Conservation (phyloP, 805 yeast genomes). For the Ogataea minuta region DNA sequence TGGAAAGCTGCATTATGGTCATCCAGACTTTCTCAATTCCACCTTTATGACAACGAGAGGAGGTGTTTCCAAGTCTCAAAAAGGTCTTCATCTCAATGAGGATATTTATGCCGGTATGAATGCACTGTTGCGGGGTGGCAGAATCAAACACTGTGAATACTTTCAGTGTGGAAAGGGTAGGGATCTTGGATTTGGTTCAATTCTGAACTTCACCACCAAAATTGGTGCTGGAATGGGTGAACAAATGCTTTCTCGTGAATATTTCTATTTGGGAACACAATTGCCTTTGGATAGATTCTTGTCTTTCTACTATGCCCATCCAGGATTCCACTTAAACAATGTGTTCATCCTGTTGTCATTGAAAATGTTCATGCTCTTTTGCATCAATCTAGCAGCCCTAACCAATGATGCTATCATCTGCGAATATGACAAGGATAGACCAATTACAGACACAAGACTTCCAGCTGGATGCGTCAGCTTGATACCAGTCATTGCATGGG, state of each 20-base stretch:
- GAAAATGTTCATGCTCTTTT: constrained; percentile 56
- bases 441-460: constrained; percentile 57
- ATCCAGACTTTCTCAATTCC: constrained; percentile 77
- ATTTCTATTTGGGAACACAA: constrained; percentile 74
- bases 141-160: constrained; percentile 80
- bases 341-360: constrained; percentile 70
- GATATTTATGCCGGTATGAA: constrained; percentile 87
- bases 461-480: constrained; percentile 75
- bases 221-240: constrained; percentile 93
- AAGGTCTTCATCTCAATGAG: constrained; percentile 78
- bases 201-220: constrained; percentile 76
- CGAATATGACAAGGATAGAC: constrained; percentile 53
- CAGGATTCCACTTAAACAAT: constrained; percentile 82
- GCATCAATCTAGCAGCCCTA: constrained; percentile 61
- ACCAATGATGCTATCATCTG: constrained; percentile 62
- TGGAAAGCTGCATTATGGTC: constrained; percentile 83
- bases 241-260: constrained; percentile 79
- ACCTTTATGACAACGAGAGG: constrained; percentile 82
- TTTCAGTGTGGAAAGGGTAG: constrained; percentile 86
- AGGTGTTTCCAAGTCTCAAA: constrained; percentile 83
- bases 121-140: constrained; percentile 75
- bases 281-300: constrained; percentile 75
- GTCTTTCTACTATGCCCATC: constrained; percentile 81
- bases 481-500: constrained; percentile 71
- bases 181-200: constrained; percentile 81